Percentiles rank a stretch among this genome's conserved stretches.
These are phyloP conservation scores for Chaetomiaceae sp. DNA, from an alignment of 2,329 filamentous ascomycete species.

Conservation along the genomic window DNA sequence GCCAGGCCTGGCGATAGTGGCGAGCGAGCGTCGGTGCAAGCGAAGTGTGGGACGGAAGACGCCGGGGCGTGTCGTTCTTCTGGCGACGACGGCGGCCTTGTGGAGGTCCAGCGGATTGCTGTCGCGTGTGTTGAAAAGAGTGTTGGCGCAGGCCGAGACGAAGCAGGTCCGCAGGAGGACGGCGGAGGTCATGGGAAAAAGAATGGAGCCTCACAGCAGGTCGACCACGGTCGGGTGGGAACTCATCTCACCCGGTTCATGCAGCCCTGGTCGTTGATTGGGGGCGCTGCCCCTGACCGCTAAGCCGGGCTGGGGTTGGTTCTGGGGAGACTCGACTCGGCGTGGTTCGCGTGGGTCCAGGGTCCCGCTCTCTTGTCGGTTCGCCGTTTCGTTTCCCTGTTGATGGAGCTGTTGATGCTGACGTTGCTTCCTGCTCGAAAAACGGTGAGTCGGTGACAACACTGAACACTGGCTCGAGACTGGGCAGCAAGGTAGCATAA, in stretches of 20 bases:
- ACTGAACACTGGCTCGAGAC: too few relatives aligned
- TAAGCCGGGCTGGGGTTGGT: slow-evolving; percentile 8
- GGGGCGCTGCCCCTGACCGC: slow-evolving; percentile 21
- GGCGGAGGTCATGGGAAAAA: slow-evolving; percentile 42
- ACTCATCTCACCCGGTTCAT: slow-evolving; percentile 27
- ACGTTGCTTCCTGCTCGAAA: background rate
- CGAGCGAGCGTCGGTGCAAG: slow-evolving; percentile 25
- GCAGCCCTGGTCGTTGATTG: slow-evolving; percentile 26
- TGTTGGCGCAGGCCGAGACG: slow-evolving; percentile 42
- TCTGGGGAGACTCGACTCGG: background rate
- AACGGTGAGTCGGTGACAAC: too few relatives aligned
- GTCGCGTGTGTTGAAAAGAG: slow-evolving; percentile 40
- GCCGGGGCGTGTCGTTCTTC: slow-evolving; percentile 37
- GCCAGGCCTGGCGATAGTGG: slow-evolving; percentile 17
- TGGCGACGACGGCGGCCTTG: slow-evolving; percentile 42
- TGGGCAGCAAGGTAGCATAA: too few relatives aligned
- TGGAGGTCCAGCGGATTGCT: slow-evolving; percentile 38
- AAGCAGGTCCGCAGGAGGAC: slow-evolving; percentile 46
- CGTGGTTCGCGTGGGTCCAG: slow-evolving; percentile 6
- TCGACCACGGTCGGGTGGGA: slow-evolving; percentile 23
- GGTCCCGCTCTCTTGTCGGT: background rate
- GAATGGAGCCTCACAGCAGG: slow-evolving; percentile 21
- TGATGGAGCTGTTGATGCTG: background rate
- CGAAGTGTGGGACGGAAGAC: slow-evolving; percentile 25
- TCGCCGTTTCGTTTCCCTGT: background rate